phyloP scores from a whole-genome alignment of 768 basidiomycete genomes.

The Mycena metata region DNA sequence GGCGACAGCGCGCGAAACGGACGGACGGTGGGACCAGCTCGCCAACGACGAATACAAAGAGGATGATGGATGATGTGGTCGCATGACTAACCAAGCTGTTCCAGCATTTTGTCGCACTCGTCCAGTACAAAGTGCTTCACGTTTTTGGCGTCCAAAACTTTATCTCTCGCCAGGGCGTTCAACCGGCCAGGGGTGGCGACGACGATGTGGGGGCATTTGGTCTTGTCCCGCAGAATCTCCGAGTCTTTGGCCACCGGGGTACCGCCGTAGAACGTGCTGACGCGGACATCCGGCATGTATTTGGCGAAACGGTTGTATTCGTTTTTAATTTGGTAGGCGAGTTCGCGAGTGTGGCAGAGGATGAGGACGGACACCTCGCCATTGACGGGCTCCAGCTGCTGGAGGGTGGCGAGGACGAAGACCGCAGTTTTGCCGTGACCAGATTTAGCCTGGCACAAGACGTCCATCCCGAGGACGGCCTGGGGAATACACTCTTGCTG shows the following conservation, averaged over 20 bases:
- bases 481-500: slow-evolving; percentile 99
- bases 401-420: slow-evolving; percentile 97
- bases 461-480: slow-evolving; percentile 99
- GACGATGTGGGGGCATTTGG: slow-evolving; percentile 97
- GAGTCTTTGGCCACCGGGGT: slow-evolving; percentile 95
- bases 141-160: slow-evolving; percentile 93
- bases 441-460: slow-evolving; percentile 99
- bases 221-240: slow-evolving; percentile 94
- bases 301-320: slow-evolving; percentile 99
- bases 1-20: slow-evolving; percentile 54
- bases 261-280: slow-evolving; percentile 98
- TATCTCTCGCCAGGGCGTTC: slow-evolving; percentile 96
- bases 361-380: slow-evolving; percentile 98
- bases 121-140: slow-evolving; percentile 99
- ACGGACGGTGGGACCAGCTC: slow-evolving; percentile 55
- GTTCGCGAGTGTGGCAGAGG: slow-evolving; percentile 98
- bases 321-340: slow-evolving; percentile 99
- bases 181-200: slow-evolving; percentile 98
- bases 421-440: slow-evolving; percentile 99
- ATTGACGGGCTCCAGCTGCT: slow-evolving; percentile 97
- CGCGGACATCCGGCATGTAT: slow-evolving; percentile 99
- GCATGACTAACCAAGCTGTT: slow-evolving; percentile 99
- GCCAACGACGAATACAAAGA: slow-evolving; percentile 64
- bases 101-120: slow-evolving; percentile 99
- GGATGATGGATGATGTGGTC: slow-evolving; percentile 64